Percentiles rank a stretch among this genome's conserved stretches.
These are phyloP conservation scores for Dissophora ornata DNA, from an alignment of 192 early-diverging fungal genomes.

Conservation along the genomic window DNA sequence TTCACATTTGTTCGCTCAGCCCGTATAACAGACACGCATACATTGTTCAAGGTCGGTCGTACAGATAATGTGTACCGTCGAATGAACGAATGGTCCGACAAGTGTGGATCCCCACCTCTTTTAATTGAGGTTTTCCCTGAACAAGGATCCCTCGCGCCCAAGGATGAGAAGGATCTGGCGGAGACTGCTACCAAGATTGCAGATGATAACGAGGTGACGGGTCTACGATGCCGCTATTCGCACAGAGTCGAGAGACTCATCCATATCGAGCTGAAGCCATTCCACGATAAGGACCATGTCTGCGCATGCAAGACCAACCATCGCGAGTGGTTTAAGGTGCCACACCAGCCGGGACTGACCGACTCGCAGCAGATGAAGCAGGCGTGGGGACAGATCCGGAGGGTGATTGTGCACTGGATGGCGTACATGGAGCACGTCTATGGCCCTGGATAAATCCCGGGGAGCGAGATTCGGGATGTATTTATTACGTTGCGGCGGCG, in stretches of 20 bases:
- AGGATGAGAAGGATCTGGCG: slow-evolving; percentile 33
- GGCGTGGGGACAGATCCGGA: slow-evolving; percentile 51
- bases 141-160: slow-evolving; percentile 36
- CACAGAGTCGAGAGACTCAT: slow-evolving; percentile 59
- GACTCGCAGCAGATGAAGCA: slow-evolving; percentile 33
- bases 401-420: slow-evolving; percentile 57
- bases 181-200: slow-evolving; percentile 9
- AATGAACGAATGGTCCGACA: slow-evolving; percentile 59
- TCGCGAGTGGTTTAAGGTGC: slow-evolving; percentile 60
- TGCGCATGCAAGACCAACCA: slow-evolving; percentile 53
- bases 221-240: slow-evolving; percentile 52
- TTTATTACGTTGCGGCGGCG: too few relatives aligned
- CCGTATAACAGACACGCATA: slow-evolving; percentile 32
- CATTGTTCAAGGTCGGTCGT: slow-evolving; percentile 61
- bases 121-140: slow-evolving; percentile 61
- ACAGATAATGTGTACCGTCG: slow-evolving; percentile 58
- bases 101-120: slow-evolving; percentile 57
- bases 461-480: too few relatives aligned
- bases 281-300: slow-evolving; percentile 49
- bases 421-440: slow-evolving; percentile 55
- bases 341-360: slow-evolving; percentile 16
- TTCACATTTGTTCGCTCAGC: slow-evolving; percentile 9
- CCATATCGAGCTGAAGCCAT: slow-evolving; percentile 59
- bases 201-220: slow-evolving; percentile 27
- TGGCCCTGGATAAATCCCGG: slow-evolving; percentile 56